phyloP scores from a whole-genome alignment of 106 monocot genomes.

The Cymbidium sinense region DNA sequence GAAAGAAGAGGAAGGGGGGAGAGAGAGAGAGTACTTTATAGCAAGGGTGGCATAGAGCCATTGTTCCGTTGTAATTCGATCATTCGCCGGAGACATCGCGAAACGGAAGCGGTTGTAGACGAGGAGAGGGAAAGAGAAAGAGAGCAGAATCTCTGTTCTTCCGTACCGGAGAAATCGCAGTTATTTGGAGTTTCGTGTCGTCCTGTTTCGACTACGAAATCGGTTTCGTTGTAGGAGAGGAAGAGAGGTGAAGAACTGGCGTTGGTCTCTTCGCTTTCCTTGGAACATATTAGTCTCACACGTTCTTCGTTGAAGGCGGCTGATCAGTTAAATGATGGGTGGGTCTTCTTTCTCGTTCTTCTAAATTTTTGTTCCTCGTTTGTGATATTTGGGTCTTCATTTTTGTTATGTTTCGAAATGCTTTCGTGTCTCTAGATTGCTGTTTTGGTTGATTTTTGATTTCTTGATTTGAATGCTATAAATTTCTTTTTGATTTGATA shows the following conservation, averaged over 20 bases:
- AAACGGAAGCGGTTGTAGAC: background rate
- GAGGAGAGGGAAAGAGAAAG: background rate
- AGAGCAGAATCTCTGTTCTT: background rate
- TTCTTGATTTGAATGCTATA: background rate
- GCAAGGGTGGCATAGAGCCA: background rate
- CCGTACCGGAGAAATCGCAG: background rate
- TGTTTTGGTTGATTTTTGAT: background rate
- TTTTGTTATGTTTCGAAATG: background rate
- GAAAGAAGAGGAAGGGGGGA: background rate
- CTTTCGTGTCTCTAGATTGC: background rate
- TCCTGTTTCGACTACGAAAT: background rate
- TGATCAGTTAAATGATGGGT: constrained; percentile 2
- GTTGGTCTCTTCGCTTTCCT: background rate
- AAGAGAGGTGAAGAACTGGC: background rate
- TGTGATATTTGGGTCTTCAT: background rate
- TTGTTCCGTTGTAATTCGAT: background rate
- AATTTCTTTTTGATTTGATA: background rate
- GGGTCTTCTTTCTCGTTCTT: background rate
- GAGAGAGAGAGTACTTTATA: background rate
- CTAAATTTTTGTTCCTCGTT: background rate
- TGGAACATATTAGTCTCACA: background rate
- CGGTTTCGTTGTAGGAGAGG: background rate
- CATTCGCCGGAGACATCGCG: background rate
- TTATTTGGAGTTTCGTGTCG: background rate
- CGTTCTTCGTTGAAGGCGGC: background rate